phyloP scores from a whole-genome alignment of 805 yeast species.

The Yarrowia yakushimensis region DNA sequence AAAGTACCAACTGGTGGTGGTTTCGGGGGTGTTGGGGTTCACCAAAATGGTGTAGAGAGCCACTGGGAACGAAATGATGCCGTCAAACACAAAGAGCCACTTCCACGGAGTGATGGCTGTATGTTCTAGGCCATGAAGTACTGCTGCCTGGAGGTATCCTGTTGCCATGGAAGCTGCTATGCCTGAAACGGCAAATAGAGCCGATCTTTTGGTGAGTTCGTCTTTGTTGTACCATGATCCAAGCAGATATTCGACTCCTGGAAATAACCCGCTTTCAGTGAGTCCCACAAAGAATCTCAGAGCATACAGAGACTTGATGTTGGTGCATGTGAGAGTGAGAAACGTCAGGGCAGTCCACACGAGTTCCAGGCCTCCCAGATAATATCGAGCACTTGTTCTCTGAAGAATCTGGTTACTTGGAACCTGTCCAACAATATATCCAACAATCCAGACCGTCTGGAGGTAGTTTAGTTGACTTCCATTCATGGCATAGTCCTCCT shows the following conservation, averaged over 20 bases:
- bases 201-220: conserved; percentile 31
- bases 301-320: conserved; percentile 36
- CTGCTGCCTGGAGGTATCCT: background rate
- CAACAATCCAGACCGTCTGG: conserved; percentile 30
- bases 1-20: conserved; percentile 4
- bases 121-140: background rate
- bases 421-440: conserved; percentile 32
- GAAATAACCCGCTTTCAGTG: conserved; percentile 45
- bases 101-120: background rate
- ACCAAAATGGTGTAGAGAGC: background rate
- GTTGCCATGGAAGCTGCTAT: background rate
- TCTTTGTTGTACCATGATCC: conserved; percentile 38
- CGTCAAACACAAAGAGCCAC: conserved; percentile 7
- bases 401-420: conserved; percentile 35
- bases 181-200: background rate
- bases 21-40: background rate
- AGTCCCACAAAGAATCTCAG: conserved; percentile 43
- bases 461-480: conserved; percentile 47
- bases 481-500: conserved; percentile 43
- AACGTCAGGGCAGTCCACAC: conserved; percentile 40
- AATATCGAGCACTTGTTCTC: conserved; percentile 38
- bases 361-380: conserved; percentile 38
- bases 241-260: conserved; percentile 41
- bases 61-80: background rate
- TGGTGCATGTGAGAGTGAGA: conserved; percentile 38